Evolutionary conservation across 208 protist genomes (phyloP), one percentile per base, ranked within the genome.

Genomic region (Porcisia deanei): DNA sequence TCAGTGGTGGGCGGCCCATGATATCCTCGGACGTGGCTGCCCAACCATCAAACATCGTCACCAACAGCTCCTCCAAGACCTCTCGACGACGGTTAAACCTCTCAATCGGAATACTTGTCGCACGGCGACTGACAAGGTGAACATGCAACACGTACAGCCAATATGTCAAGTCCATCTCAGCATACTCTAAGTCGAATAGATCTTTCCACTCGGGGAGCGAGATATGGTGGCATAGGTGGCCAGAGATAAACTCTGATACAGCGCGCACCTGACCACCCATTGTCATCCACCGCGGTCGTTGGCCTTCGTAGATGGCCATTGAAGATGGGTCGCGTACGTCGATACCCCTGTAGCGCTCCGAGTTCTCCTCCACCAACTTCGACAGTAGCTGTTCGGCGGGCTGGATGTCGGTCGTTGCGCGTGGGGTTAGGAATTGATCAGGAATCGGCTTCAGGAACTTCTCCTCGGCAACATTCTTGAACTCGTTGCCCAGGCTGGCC

Each of bases 81-180:
- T 97, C 93, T 52, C 93, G 89, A 53, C 93, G 90, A 34, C 93
- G 93, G 74, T 87, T 93, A 80, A 94, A 97, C 76, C 77, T 89
- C 54, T 95, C 91, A 79, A 97, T 95, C 18, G 93, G 93, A 63
- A 97, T 91, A 73, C 87, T 91, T 1, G 91, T 94, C 20, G 91
- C 89, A 43, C 93, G 91, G 49, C 93, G 88, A 72, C 87, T 92
- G 41, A 97, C 85, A 64, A 97, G 81, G 79, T 97, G 93, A 16
- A 97, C 82, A 73, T 97, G 93, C 54, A 97, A 75, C 30, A 97
- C 90, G 72, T 94, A 97, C n/a, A 97, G 82, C 90, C 91, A 97
- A 66, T 95, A 97, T 4, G 89, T 95, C 20, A 97, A 67, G 70
- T 97, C 93, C 90, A 97, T 95, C 88, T 97, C 91, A 6, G 89